Evolutionary conservation across 1,139 yeast species (phyloP).

Genomic region (Blastobotrys capitulatus): DNA sequence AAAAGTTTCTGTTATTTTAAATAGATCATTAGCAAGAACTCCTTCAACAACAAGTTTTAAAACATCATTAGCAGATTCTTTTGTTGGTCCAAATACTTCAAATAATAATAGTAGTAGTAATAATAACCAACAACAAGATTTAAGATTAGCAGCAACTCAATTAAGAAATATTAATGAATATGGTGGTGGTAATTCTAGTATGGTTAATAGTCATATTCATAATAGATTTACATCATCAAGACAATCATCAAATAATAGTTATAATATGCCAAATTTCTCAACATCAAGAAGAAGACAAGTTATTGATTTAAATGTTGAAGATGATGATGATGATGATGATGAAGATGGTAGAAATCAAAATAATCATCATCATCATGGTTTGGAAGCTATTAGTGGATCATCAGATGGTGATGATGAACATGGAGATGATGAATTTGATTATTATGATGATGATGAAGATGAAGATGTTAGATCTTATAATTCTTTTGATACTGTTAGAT

Average conservation of each 20-base stretch:
- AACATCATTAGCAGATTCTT: slow-evolving; percentile 51
- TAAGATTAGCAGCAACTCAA: slow-evolving; percentile 3
- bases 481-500: slow-evolving; percentile 14
- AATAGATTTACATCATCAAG: not conserved
- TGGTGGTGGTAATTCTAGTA: not conserved
- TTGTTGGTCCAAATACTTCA: slow-evolving; percentile 17
- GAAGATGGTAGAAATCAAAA: slow-evolving; percentile 14
- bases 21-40: slow-evolving; percentile 68
- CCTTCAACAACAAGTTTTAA: slow-evolving; percentile 74
- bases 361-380: slow-evolving; percentile 1
- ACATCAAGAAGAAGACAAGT: slow-evolving; percentile 17
- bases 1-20: slow-evolving; percentile 69
- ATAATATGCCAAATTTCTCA: not conserved
- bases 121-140: not conserved
- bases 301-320: slow-evolving; percentile 15
- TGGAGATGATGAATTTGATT: slow-evolving; percentile 6
- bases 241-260: not conserved
- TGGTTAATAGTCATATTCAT: not conserved
- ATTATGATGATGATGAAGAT: slow-evolving; percentile 2
- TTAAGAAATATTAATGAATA: not conserved
- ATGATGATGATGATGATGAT: slow-evolving; percentile 2
- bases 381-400: slow-evolving; percentile 11
- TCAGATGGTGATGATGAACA: slow-evolving; percentile 10
- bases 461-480: slow-evolving; percentile 5
- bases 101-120: not conserved